phyloP scores from a whole-genome alignment of 2,329 filamentous ascomycete genomes.

The Alternaria sp. region DNA sequence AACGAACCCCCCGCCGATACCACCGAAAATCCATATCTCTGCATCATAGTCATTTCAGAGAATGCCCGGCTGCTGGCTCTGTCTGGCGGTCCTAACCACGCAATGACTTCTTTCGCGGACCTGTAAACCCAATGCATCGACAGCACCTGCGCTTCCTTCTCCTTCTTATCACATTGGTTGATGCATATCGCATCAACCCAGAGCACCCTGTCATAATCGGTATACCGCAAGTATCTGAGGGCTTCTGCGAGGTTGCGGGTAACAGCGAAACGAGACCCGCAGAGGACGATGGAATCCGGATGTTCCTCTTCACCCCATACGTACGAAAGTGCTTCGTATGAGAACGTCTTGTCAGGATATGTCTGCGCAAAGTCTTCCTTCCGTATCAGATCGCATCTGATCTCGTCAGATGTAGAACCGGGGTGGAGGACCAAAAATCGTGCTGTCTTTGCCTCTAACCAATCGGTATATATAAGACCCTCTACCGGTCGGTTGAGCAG shows the following conservation, averaged over 20 bases:
- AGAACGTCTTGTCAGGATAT: neutral
- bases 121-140: conserved; percentile 1
- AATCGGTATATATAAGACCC: neutral
- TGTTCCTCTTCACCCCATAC: neutral
- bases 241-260: neutral
- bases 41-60: neutral
- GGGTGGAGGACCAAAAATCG: neutral
- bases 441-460: neutral
- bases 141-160: conserved; percentile 1
- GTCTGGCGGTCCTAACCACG: conserved; percentile 3
- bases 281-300: neutral
- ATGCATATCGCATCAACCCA: neutral
- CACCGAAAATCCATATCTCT: too few species aligned
- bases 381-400: conserved; percentile 3
- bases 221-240: neutral
- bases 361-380: neutral
- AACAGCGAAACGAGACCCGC: neutral
- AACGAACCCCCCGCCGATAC: too few species aligned
- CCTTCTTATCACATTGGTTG: neutral
- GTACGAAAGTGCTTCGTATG: neutral
- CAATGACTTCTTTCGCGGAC: conserved; percentile 1
- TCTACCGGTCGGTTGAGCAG: too few species aligned
- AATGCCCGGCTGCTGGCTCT: neutral
- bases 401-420: neutral
- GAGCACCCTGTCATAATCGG: conserved; percentile 1